Evolutionary conservation across 257 asterid species (phyloP).

Genomic region (Nicotiana sylvestris): DNA sequence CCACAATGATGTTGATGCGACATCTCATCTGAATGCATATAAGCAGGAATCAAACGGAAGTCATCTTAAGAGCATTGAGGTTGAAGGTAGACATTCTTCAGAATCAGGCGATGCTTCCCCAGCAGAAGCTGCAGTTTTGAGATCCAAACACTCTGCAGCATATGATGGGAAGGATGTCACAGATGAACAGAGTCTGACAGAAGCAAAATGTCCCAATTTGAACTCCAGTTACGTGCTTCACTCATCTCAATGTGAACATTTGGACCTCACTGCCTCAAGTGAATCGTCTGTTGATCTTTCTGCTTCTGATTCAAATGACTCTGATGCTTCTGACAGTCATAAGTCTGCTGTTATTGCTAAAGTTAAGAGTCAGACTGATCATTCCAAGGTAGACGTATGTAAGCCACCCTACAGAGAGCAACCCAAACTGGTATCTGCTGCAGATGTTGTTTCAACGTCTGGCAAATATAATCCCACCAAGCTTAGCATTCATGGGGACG

Average conservation of each 20-base stretch:
- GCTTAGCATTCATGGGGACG: slow-evolving; percentile 19
- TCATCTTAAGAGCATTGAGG: slow-evolving; percentile 21
- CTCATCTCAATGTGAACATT: slow-evolving; percentile 25
- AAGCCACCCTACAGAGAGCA: slow-evolving; percentile 28
- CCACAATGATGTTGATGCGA: slow-evolving; percentile 22
- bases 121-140: slow-evolving; percentile 19
- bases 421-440: slow-evolving; percentile 20
- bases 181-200: slow-evolving; percentile 18
- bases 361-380: slow-evolving; percentile 8
- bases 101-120: slow-evolving; percentile 28
- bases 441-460: slow-evolving; percentile 14
- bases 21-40: slow-evolving; percentile 23
- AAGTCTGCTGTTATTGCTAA: slow-evolving; percentile 8
- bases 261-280: slow-evolving; percentile 22
- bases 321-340: slow-evolving; percentile 20
- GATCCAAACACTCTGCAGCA: slow-evolving; percentile 20
- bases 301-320: slow-evolving; percentile 21
- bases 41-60: slow-evolving; percentile 30
- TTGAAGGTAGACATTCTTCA: slow-evolving; percentile 25
- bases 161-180: slow-evolving; percentile 16
- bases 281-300: slow-evolving; percentile 27
- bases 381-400: slow-evolving; percentile 14
- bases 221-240: slow-evolving; percentile 14
- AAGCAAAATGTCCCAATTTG: slow-evolving; percentile 9
- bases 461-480: slow-evolving; percentile 14